These are phyloP conservation scores for Candida gorgasii DNA, from an alignment of 805 yeast species.

Conservation along the genomic window DNA sequence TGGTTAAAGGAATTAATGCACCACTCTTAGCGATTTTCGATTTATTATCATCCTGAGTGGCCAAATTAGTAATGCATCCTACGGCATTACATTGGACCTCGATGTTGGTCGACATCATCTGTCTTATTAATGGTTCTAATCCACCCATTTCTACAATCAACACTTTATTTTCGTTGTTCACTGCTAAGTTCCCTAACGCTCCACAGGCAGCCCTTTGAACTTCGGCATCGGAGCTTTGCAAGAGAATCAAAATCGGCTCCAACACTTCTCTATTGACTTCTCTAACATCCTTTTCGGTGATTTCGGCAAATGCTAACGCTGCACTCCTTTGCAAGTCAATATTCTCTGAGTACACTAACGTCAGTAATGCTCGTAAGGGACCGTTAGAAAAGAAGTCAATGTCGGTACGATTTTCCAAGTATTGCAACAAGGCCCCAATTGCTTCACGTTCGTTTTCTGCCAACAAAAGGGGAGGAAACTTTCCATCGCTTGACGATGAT, in stretches of 20 bases:
- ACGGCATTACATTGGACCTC: constrained; percentile 99
- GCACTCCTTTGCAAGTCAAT: constrained; percentile 95
- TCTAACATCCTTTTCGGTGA: constrained; percentile 93
- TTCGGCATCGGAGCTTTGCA: constrained; percentile 87
- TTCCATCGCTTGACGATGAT: constrained; percentile 48
- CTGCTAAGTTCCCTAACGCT: constrained; percentile 97
- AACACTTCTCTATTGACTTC: constrained; percentile 88
- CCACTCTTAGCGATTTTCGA: constrained; percentile 95
- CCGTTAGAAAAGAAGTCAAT: constrained; percentile 89
- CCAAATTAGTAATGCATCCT: constrained; percentile 96
- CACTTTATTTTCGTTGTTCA: constrained; percentile 89
- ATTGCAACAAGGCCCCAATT: constrained; percentile 83
- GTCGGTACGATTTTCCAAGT: constrained; percentile 81
- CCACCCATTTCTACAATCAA: constrained; percentile 98
- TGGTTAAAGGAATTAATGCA: constrained; percentile 91
- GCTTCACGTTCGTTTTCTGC: constrained; percentile 98
- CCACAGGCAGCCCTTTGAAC: constrained; percentile 99
- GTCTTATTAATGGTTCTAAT: constrained; percentile 90
- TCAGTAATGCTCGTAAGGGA: constrained; percentile 84
- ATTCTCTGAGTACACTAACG: constrained; percentile 92
- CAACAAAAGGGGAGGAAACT: constrained; percentile 70
- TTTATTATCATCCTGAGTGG: constrained; percentile 96
- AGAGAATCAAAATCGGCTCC: constrained; percentile 86
- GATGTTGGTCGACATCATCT: constrained; percentile 95
- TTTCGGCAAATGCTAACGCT: constrained; percentile 97